Base-by-base conservation (phyloP, 2,329 filamentous ascomycete species). In the Pyricularia pennisetigena region DNA sequence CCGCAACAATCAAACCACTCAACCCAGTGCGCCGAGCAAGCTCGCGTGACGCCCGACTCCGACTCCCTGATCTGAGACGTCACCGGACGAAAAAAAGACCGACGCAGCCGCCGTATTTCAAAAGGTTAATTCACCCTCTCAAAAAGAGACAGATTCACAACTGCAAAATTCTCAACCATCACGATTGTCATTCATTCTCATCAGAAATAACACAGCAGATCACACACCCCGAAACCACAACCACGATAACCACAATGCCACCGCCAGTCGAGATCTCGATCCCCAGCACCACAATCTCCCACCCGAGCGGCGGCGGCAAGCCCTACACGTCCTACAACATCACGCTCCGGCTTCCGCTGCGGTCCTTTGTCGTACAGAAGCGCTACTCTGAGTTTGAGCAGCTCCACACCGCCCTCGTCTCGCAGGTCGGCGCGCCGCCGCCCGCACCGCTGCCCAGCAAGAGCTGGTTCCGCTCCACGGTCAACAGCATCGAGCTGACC, bases 271-370 rank as follows among this genome's bases (percentile, higher is more conserved):
- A 90, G 75, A 88, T 90, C 75, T 86, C 85, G 70, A 90, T 90
- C 72, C 87, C 87, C 12, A 86, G 86, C n/a, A 89, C 88, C 65
- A 54, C 41, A 54, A 54, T 88, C 85, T 71, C 78, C 86, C 69
- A 82, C 83, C 67, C 77, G 77, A 0, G 76, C 79, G 3, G 69
- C 80, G 82, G 82, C 71, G 81, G 83, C 71, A 92, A 92, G 74
- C 84, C 89, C 0, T 93, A 88, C 77, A 94, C 91, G 0, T 84
- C 90, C 71, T 94, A 94, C 82, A 91, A 92, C 77, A 89, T 94
- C 77, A 88, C 87, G 26, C 83, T 95, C 69, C 88, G 90, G 66
- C 87, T 93, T 1, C 91, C 92, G 0, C 84, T 94, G 16, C 88
- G 90, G 65, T 90, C 90, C 4, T 91, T 90, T 73, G 89, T 90